Evolutionary conservation across 305 asterid species (phyloP).

Genomic region (Rubia balearica): DNA sequence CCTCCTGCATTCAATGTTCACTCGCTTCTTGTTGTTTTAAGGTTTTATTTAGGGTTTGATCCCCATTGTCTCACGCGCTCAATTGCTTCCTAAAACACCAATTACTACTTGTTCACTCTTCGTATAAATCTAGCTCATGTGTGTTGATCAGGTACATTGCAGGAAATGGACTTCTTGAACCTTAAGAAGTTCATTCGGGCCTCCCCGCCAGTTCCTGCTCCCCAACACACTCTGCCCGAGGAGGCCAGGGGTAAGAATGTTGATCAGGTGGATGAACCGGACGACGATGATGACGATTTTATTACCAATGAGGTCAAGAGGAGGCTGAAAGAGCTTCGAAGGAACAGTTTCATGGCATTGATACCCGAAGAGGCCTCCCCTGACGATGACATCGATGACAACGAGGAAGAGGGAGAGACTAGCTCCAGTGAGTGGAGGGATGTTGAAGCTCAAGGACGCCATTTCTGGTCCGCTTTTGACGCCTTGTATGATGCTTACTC

Average conservation of each 20-base stretch:
- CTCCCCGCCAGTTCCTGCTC: constrained; percentile 41
- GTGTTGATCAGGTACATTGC: constrained; percentile 3
- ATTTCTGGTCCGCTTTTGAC: constrained; percentile 86
- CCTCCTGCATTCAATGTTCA: no score
- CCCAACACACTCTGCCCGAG: constrained; percentile 39
- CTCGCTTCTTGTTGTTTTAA: no score
- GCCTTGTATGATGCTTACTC: constrained; percentile 73
- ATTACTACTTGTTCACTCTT: no score
- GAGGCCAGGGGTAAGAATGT: constrained; percentile 37
- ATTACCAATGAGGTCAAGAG: constrained; percentile 87
- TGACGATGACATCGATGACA: constrained; percentile 54
- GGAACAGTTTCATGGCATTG: constrained; percentile 88
- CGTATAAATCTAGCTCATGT: no score
- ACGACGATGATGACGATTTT: constrained; percentile 91
- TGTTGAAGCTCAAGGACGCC: constrained; percentile 74
- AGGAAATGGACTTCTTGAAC: constrained; percentile 68
- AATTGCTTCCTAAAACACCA: no score
- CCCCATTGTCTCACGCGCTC: no score
- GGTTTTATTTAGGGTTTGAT: no score
- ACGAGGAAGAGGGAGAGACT: constrained; percentile 66
- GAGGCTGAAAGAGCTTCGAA: constrained; percentile 85
- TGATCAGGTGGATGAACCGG: constrained; percentile 32
- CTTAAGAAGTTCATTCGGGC: constrained; percentile 59
- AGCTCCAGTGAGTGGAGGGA: constrained; percentile 89
- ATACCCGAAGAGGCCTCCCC: constrained; percentile 84